phyloP scores from a whole-genome alignment of 1,284 basidiomycete genomes.

The Moniliophthora roreri region DNA sequence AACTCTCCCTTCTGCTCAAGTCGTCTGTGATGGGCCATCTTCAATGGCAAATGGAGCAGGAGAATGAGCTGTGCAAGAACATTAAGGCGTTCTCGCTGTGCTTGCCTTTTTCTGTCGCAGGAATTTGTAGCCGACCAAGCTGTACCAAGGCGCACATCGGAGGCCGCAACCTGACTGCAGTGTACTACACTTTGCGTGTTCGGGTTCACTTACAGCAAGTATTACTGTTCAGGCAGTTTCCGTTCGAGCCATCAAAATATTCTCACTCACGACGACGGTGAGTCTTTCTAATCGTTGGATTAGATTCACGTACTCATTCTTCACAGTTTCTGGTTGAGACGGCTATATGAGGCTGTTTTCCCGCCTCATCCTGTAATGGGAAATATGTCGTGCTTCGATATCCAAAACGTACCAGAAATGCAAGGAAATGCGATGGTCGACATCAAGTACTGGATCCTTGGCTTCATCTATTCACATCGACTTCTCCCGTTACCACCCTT shows the following conservation, averaged over 20 bases:
- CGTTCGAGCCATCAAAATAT: background rate
- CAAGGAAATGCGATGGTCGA: background rate
- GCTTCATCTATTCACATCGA: background rate
- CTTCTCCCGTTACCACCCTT: background rate
- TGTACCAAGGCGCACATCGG: conserved; percentile 11
- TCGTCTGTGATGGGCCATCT: conserved; percentile 1
- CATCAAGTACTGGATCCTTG: conserved; percentile 8
- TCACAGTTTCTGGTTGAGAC: conserved; percentile 10
- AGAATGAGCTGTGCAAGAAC: conserved; percentile 3
- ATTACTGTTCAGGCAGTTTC: conserved; percentile 1
- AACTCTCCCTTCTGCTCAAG: conserved; percentile 1
- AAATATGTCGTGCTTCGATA: background rate
- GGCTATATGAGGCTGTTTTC: conserved; percentile 10
- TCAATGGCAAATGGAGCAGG: background rate
- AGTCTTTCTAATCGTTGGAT: background rate
- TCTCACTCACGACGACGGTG: conserved; percentile 6
- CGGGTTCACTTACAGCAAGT: conserved; percentile 13
- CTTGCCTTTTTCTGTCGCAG: conserved; percentile 6
- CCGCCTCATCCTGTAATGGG: conserved; percentile 12
- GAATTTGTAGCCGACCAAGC: conserved; percentile 1
- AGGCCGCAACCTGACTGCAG: background rate
- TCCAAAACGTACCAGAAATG: conserved; percentile 7
- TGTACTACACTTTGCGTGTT: conserved; percentile 11
- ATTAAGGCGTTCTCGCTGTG: conserved; percentile 10
- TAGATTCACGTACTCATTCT: background rate